phyloP scores from a whole-genome alignment of 495 filamentous ascomycete genomes.

The Talaromyces proteolyticus region DNA sequence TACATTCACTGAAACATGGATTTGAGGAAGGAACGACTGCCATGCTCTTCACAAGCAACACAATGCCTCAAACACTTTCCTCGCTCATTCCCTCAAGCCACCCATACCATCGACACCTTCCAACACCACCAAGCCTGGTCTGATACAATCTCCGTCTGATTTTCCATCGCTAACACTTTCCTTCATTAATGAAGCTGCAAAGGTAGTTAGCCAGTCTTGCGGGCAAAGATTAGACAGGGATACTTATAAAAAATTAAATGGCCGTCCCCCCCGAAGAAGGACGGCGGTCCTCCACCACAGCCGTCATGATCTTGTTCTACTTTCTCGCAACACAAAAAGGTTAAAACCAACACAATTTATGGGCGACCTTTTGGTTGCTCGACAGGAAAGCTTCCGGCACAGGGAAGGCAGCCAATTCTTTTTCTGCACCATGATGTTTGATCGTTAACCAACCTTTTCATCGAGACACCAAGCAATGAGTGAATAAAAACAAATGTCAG shows the following conservation, averaged over 20 bases:
- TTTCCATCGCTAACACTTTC: constrained; percentile 1
- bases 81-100: too few species aligned
- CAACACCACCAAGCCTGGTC: too few species aligned
- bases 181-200: constrained; percentile 1
- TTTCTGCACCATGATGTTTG: constrained; percentile 7
- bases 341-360: constrained; percentile 36
- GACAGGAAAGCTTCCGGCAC: neutral
- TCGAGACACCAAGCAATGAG: constrained; percentile 3
- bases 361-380: constrained; percentile 22
- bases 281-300: constrained; percentile 23
- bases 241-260: constrained; percentile 62
- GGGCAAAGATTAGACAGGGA: constrained; percentile 12
- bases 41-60: too few species aligned
- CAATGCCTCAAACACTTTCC: too few species aligned
- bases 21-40: constrained; percentile 17
- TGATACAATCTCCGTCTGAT: too few species aligned
- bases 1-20: neutral
- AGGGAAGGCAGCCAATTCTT: constrained; percentile 27
- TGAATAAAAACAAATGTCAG: constrained; percentile 9
- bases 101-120: too few species aligned
- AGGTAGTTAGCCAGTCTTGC: constrained; percentile 24
- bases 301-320: constrained; percentile 16
- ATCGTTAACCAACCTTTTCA: constrained; percentile 4
- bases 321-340: constrained; percentile 15
- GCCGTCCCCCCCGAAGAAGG: constrained; percentile 45